A percentile compares a stretch with the other conserved stretches of the same genome.
Evolutionary conservation across 164 flowering plant genomes (phyloP).

Genomic region (Sextonia rubra): DNA sequence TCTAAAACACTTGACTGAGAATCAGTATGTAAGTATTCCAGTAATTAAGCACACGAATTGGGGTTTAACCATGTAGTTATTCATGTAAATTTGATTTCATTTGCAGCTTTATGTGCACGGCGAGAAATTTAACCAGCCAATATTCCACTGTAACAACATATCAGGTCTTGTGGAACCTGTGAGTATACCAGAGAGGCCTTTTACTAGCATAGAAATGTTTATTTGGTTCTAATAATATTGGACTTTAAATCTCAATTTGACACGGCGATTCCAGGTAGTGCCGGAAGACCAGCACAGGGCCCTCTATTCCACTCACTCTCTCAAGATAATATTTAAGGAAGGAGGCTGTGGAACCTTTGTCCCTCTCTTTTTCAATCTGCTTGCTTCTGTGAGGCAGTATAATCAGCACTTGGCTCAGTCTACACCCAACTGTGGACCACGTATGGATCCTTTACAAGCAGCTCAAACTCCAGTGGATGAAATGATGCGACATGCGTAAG

Average conservation of each 20-base stretch:
- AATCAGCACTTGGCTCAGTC: slow-evolving; percentile 34
- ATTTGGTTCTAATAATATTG: background rate
- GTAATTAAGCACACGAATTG: background rate
- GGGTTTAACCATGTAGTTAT: too few species aligned
- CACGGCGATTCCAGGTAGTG: slow-evolving; percentile 54
- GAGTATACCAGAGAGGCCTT: slow-evolving; percentile 25
- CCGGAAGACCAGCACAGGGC: slow-evolving; percentile 78
- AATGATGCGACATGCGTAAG: slow-evolving; percentile 99
- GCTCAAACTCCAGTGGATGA: slow-evolving; percentile 94
- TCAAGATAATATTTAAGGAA: slow-evolving; percentile 94
- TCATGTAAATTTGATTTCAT: background rate
- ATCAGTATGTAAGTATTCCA: background rate
- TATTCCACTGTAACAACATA: slow-evolving; percentile 94
- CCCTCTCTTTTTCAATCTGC: slow-evolving; percentile 80
- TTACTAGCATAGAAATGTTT: background rate
- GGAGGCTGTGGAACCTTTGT: slow-evolving; percentile 98
- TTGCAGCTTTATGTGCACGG: slow-evolving; percentile 71
- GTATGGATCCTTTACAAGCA: slow-evolving; percentile 77
- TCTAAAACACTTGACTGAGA: background rate
- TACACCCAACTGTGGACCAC: slow-evolving; percentile 30
- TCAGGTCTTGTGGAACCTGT: slow-evolving; percentile 96
- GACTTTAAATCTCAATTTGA: background rate
- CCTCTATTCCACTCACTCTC: slow-evolving; percentile 80
- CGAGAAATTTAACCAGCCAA: slow-evolving; percentile 91
- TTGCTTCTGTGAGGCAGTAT: slow-evolving; percentile 65